Evolutionary conservation across 139 green algal genomes (phyloP), one percentile per base, ranked within the genome.

Genomic region (Pleodorina starrii): DNA sequence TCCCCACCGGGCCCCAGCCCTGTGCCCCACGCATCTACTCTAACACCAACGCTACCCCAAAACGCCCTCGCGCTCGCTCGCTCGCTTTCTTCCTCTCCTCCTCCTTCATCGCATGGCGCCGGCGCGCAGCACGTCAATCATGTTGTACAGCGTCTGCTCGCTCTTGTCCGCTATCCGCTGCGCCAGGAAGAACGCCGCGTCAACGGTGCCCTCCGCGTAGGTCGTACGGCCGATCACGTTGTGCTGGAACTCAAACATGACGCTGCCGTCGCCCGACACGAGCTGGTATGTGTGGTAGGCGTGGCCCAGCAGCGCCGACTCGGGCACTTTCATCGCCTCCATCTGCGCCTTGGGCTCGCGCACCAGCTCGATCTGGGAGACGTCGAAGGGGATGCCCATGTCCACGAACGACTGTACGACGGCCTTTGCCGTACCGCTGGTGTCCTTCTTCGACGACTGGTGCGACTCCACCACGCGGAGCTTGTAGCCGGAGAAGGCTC

Each of bases 281-380:
- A 99, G 91, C 54, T 95, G 94, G 93, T 99, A 99, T 0, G 98
- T 99, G 94, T 99, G 98, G 94, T 97, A 99, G 25, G 98, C 98
- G 89, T 99, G 98, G 1, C 98, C 98, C 35, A 93, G 69, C n/a
- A 91, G 54, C 5, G 93, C 90, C 1, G 82, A 76, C 73, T 91
- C 89, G 2, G 92, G 92, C 35, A 92, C 83, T 35, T 92, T 88
- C 83, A 90, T 90, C 42, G 85, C 29, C 51, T 90, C 83, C 60
- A 98, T 72, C 78, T 97, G 93, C 80, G 95, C 90, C 40, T 90
- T 74, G 25, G 92, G 80, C 12, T 98, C 93, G 0, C 96, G 91
- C 48, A 99, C 95, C 74, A 96, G 94, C 89, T 96, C 92, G 40
- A 98, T 97, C 50, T 97, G 50, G 25, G 79, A 91, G 69, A 97